Percentiles rank a stretch among this genome's conserved stretches.
These are phyloP conservation scores for Coleophoma crateriformis DNA, from an alignment of 2,329 filamentous ascomycete genomes.

Conservation along the genomic window DNA sequence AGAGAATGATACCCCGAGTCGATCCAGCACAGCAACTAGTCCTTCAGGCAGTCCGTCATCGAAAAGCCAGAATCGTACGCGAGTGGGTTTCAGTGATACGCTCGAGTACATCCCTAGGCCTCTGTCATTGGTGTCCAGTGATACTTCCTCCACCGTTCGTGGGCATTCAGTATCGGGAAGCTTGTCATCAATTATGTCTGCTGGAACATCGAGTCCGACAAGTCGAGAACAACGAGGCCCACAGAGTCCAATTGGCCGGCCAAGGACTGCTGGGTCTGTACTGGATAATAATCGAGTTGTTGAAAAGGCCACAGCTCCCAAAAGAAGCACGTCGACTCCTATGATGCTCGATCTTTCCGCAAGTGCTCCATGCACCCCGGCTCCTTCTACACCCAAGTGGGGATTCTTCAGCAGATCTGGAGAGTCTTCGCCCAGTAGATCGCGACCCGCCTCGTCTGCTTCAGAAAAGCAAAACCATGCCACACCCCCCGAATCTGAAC, in stretches of 20 bases:
- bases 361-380: slow-evolving; percentile 14
- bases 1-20: slow-evolving; percentile 3
- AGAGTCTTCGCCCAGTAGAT: slow-evolving; percentile 39
- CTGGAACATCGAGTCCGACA: slow-evolving; percentile 38
- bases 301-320: slow-evolving; percentile 29
- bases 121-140: slow-evolving; percentile 76
- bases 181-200: slow-evolving; percentile 71
- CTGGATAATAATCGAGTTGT: slow-evolving; percentile 36
- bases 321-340: slow-evolving; percentile 54
- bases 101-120: slow-evolving; percentile 80
- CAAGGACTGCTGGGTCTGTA: slow-evolving; percentile 68
- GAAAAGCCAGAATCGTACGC: slow-evolving; percentile 41
- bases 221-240: slow-evolving; percentile 35
- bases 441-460: slow-evolving; percentile 36
- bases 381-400: slow-evolving; percentile 26
- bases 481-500: slow-evolving; percentile 7
- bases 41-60: slow-evolving; percentile 7
- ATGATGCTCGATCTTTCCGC: slow-evolving; percentile 34
- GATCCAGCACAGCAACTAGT: slow-evolving; percentile 1
- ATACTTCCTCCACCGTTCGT: slow-evolving; percentile 70
- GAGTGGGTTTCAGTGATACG: slow-evolving; percentile 80
- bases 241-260: slow-evolving; percentile 43
- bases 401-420: slow-evolving; percentile 27
- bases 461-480: slow-evolving; percentile 32
- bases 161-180: slow-evolving; percentile 74